Evolutionary conservation across 352 stramenopile species (phyloP), one percentile per base, ranked within the genome.

Genomic region (Pythium folliculosum): DNA sequence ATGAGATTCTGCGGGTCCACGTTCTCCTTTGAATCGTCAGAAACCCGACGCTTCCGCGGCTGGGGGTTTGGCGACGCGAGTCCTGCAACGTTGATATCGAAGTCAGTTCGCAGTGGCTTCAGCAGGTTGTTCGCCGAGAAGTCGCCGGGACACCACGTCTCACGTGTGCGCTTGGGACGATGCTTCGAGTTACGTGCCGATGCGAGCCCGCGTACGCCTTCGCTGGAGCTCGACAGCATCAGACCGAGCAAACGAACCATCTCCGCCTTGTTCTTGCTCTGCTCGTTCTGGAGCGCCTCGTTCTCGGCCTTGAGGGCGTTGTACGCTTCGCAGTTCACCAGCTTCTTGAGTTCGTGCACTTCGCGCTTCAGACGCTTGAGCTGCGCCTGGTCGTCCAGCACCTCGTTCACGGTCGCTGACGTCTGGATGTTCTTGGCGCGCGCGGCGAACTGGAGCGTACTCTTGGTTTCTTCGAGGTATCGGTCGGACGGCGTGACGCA

Each of bases 371-470:
- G 72, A 9, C 78, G 76, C 19, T 81, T 78, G 17, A 91, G 78
- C 69, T 91, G 85, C 23, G 79, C 87, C 59, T 98, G 94, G 71
- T 98, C 92, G 69, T 98, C 93, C 6, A 97, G 70, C 13, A 97
- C 81, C 71, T 97, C 89, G 63, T 97, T 97, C 55, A 96, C 89
- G 0, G 66, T 79, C 7, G 88, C 89, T 4, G 81, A 82, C 14
- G 86, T 96, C 65, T 92, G 71, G 52, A 97, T 92, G 40, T 79
- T 94, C 72, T 98, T 98, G 58, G 94, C 94, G 19, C 94, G 86
- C 19, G 95, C 89, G 13, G 94, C 94, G 58, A 98, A 98, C 72
- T 98, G 94, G 48, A 98, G 63, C 55, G 93, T 98, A 21, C 84
- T 96, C 58, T 92, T 86, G 38, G 91, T 97, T 55, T 95, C 86